phyloP scores from a whole-genome alignment of 352 stramenopile genomes.

The Lagenidium sp. region DNA sequence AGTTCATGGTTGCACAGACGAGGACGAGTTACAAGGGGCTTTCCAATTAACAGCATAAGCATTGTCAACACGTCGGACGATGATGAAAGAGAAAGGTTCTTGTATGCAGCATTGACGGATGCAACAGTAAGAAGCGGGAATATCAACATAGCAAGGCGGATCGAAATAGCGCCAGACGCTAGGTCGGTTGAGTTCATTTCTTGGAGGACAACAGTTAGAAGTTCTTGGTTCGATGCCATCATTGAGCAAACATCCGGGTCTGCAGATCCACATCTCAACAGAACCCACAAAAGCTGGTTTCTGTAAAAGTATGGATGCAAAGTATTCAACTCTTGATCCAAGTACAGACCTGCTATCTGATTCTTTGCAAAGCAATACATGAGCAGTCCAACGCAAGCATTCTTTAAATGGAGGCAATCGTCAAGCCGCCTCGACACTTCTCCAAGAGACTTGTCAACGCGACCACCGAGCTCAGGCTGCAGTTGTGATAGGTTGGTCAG shows the following conservation, averaged over 20 bases:
- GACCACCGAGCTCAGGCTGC: conserved; percentile 12
- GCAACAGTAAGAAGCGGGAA: conserved; percentile 73
- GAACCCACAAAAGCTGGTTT: conserved; percentile 73
- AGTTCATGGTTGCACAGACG: conserved; percentile 76
- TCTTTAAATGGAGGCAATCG: conserved; percentile 39
- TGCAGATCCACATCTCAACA: conserved; percentile 59
- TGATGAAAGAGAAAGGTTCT: conserved; percentile 26
- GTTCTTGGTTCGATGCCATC: conserved; percentile 39
- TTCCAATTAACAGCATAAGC: conserved; percentile 56
- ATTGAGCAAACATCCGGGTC: conserved; percentile 51
- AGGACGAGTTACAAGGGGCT: conserved; percentile 50
- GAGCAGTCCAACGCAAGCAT: conserved; percentile 54
- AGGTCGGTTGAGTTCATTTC: conserved; percentile 57
- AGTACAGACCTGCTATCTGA: background rate
- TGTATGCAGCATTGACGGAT: conserved; percentile 36
- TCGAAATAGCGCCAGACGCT: conserved; percentile 60
- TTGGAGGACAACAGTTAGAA: conserved; percentile 50
- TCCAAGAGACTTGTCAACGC: conserved; percentile 1
- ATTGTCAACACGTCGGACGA: conserved; percentile 13
- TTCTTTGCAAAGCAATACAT: conserved; percentile 34
- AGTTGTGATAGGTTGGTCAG: conserved; percentile 52
- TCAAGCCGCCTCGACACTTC: conserved; percentile 7
- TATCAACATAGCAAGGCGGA: conserved; percentile 78
- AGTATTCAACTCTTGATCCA: conserved; percentile 9
- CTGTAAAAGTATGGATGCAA: conserved; percentile 51